These are phyloP conservation scores for Kluyveromyces sp. DNA, from an alignment of 1,139 yeast species.

Conservation along the genomic window DNA sequence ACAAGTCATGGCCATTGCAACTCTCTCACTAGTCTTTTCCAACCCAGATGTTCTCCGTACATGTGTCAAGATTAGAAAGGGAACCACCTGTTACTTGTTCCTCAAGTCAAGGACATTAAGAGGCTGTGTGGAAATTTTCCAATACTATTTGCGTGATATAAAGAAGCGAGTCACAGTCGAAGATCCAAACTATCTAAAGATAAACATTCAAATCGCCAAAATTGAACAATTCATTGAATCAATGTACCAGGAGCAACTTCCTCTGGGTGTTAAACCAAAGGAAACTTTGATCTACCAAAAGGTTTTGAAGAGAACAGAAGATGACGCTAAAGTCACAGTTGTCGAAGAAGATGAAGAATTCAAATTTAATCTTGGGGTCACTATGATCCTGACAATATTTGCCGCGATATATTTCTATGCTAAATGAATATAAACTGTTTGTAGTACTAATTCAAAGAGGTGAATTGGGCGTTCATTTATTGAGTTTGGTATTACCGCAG, in stretches of 20 bases:
- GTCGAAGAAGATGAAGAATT: slow-evolving; percentile 27
- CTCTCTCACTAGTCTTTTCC: slow-evolving; percentile 77
- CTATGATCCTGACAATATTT: slow-evolving; percentile 14
- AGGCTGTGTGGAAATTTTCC: slow-evolving; percentile 71
- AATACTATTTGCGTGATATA: slow-evolving; percentile 63
- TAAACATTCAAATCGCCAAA: slow-evolving; percentile 82
- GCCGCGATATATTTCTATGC: slow-evolving; percentile 14
- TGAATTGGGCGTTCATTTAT: background rate
- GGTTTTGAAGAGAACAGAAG: slow-evolving; percentile 32
- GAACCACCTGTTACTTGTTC: slow-evolving; percentile 78
- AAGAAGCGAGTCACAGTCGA: slow-evolving; percentile 71
- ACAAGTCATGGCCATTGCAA: slow-evolving; percentile 97
- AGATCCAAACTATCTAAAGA: slow-evolving; percentile 81
- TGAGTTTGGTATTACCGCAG: too few relatives aligned
- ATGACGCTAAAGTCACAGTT: slow-evolving; percentile 26
- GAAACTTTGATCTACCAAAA: slow-evolving; percentile 35
- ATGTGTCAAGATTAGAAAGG: slow-evolving; percentile 85
- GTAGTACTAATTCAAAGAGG: background rate
- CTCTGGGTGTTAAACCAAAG: slow-evolving; percentile 38
- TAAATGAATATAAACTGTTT: background rate
- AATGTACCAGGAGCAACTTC: slow-evolving; percentile 54
- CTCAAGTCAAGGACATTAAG: slow-evolving; percentile 65
- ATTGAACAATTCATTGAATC: slow-evolving; percentile 78
- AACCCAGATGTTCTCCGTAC: slow-evolving; percentile 64
- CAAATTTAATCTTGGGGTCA: slow-evolving; percentile 22